Conservation (phyloP, 352 stramenopile genomes). For the Globisporangium echinulatum region DNA sequence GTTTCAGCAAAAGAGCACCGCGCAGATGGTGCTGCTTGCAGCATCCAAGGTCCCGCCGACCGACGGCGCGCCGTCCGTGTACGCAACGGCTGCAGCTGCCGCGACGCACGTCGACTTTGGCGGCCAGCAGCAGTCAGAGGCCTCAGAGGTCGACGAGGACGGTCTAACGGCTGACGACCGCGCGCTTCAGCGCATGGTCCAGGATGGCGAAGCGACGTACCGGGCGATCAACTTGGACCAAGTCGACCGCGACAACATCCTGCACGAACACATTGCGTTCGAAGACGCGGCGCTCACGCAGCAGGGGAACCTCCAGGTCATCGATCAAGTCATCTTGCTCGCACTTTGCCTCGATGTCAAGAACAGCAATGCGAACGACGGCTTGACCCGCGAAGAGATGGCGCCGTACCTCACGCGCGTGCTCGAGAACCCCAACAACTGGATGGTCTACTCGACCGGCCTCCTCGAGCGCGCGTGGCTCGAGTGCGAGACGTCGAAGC, state of each 20-base stretch:
- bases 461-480: conserved; percentile 92
- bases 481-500: conserved; percentile 91
- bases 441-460: conserved; percentile 95
- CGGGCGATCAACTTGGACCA: conserved; percentile 86
- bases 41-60: conserved; percentile 48
- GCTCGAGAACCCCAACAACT: conserved; percentile 92
- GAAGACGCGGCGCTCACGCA: conserved; percentile 56
- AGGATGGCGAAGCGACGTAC: conserved; percentile 63
- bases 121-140: conserved; percentile 27
- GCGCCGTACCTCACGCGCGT: conserved; percentile 91
- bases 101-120: conserved; percentile 66
- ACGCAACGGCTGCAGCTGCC: conserved; percentile 45
- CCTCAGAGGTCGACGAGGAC: conserved; percentile 16
- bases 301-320: conserved; percentile 67
- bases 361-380: conserved; percentile 93
- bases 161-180: conserved; percentile 44
- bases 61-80: conserved; percentile 38
- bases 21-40: conserved; percentile 84
- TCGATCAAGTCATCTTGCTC: conserved; percentile 89
- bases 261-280: conserved; percentile 91
- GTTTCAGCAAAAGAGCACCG: conserved; percentile 89
- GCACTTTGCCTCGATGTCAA: conserved; percentile 96
- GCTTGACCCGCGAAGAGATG: conserved; percentile 94
- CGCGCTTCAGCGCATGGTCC: conserved; percentile 51
- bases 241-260: conserved; percentile 81